Base-by-base conservation (phyloP, 2,329 filamentous ascomycete species). In the Cladorrhinum sp. region DNA sequence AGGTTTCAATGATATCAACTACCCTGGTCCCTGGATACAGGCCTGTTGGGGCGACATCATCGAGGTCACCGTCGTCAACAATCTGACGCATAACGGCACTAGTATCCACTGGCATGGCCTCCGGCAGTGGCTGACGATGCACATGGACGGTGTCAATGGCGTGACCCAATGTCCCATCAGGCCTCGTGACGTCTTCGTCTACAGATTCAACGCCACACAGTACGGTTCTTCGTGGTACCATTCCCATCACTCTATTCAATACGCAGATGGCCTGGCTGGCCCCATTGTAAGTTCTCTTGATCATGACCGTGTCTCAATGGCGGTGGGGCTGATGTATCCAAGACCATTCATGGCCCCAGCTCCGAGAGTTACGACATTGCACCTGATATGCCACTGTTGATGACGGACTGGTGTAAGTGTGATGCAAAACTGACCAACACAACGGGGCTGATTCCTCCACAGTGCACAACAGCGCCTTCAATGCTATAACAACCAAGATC, bases 81-180 rank as follows among this genome's bases (percentile, higher is more conserved):
- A 62, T 2, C 57, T 60, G 2, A 53, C 53, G 13, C 59, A 38
- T 32, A 62, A 62, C 41, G 60, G 60, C 36, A 62, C 60, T 2
- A 60, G 57, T 29, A 57, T 62, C 7, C 60, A 62, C 18, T 62
- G 60, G 57, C 60, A 62, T 22, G 60, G 60, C 36, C 50, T 62
- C 53, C 53, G 60, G 16, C 60, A 62, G 36, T 32, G 41, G 4
- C 36, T 54, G 13, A 36, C 16, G n/a, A 48, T 32, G 10, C 32
- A 59, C 24, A 23, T 20, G 32, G 50, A 52, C 50, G 57, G 57
- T 12, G 50, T 53, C 13, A 53, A 59, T 18, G 57, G 57, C 23
- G 32, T 49, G 20, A 54, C 50, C 2, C 23, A 49, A 27, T 85
- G 82, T 64, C 81, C 81, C 2, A 79, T 82, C 58, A 74, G 79